Conservation (phyloP, 208 protist genomes). For the Leishmania major region DNA sequence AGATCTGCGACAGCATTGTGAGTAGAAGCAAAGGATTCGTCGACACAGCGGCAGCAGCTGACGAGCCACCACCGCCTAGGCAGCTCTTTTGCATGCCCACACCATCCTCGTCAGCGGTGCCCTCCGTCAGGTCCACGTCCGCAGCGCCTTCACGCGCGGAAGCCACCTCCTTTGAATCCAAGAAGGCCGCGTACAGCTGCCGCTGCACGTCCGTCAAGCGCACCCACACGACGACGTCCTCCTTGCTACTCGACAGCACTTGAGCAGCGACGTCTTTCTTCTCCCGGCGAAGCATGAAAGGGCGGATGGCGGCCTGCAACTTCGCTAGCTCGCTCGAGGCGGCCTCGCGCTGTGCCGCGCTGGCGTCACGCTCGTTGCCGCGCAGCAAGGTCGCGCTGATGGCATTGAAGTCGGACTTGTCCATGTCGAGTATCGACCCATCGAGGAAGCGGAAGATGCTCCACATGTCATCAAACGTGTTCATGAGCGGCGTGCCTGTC, state of each 20-base stretch:
- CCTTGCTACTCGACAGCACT: constrained; percentile 52
- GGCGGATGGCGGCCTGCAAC: constrained; percentile 60
- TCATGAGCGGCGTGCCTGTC: constrained; percentile 88
- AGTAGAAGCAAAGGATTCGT: constrained; percentile 69
- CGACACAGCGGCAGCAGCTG: neutral
- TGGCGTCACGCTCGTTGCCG: constrained; percentile 83
- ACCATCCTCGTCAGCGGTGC: neutral
- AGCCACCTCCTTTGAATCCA: constrained; percentile 34
- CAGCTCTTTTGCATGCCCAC: neutral
- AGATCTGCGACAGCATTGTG: constrained; percentile 66
- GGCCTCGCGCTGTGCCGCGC: constrained; percentile 31
- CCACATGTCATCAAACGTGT: constrained; percentile 88
- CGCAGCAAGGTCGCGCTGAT: constrained; percentile 62
- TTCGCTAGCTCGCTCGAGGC: constrained; percentile 45
- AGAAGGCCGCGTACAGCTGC: constrained; percentile 63
- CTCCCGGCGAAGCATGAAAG: constrained; percentile 81
- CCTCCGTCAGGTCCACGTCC: constrained; percentile 18
- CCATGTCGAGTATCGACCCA: constrained; percentile 51
- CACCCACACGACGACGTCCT: constrained; percentile 84
- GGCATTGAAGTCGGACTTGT: constrained; percentile 39
- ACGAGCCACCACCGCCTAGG: neutral
- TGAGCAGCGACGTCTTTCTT: constrained; percentile 48
- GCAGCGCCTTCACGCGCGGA: neutral
- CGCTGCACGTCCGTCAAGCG: constrained; percentile 57
- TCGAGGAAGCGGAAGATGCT: constrained; percentile 84